Percentiles rank a stretch among this genome's conserved stretches.
phyloP scores from a whole-genome alignment of 1,284 basidiomycete species.

The Coniferiporia sulphurascens region DNA sequence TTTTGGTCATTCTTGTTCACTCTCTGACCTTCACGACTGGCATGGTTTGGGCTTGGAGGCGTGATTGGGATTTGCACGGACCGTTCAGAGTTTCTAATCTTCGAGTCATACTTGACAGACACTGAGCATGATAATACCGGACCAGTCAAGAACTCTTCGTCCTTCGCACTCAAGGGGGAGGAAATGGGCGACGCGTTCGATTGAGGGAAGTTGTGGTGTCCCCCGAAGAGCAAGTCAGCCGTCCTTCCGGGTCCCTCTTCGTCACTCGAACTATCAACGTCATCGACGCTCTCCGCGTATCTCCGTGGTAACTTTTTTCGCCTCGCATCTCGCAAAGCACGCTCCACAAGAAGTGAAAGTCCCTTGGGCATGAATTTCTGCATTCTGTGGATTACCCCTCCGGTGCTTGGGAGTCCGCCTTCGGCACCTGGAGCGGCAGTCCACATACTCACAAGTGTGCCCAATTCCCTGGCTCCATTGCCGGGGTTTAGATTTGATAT shows the following conservation, averaged over 20 bases:
- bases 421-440: constrained; percentile 1
- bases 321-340: constrained; percentile 9
- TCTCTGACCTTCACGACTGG: background rate
- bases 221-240: constrained; percentile 15
- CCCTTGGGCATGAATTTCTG: constrained; percentile 12
- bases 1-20: background rate
- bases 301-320: background rate
- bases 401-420: background rate
- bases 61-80: background rate
- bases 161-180: background rate
- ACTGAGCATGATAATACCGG: background rate
- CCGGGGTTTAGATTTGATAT: constrained; percentile 13
- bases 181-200: background rate
- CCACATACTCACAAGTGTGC: constrained; percentile 4
- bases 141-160: background rate
- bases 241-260: constrained; percentile 9
- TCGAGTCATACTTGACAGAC: background rate
- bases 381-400: constrained; percentile 3
- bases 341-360: constrained; percentile 7
- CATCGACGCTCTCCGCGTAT: constrained; percentile 7
- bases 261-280: constrained; percentile 12
- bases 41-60: background rate
- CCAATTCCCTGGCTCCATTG: background rate
- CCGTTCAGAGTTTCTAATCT: background rate
- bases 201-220: constrained; percentile 2